A percentile compares a stretch with the other conserved stretches of the same genome.
phyloP scores from a whole-genome alignment of 345 rosid genomes.

The Populus alba region DNA sequence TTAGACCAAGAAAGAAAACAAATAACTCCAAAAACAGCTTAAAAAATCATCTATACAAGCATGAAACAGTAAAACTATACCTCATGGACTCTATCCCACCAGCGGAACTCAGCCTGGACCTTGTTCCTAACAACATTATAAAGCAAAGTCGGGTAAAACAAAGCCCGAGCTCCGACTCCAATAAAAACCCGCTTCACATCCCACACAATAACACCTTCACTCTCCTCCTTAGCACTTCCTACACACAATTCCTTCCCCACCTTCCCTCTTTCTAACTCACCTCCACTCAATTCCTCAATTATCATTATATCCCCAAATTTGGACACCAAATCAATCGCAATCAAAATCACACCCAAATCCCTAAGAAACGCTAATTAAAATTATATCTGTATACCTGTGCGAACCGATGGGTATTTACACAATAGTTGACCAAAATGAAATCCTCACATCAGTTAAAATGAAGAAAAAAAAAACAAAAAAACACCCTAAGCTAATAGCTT shows the following conservation, averaged over 20 bases:
- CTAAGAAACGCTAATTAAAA: background rate
- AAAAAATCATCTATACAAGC: background rate
- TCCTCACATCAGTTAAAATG: background rate
- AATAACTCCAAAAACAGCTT: background rate
- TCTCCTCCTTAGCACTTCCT: background rate
- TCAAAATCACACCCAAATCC: conserved; percentile 1
- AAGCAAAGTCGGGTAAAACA: conserved; percentile 84
- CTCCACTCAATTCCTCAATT: conserved; percentile 71
- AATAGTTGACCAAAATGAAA: background rate
- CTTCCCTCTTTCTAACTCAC: conserved; percentile 30
- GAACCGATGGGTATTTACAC: background rate
- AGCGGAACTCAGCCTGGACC: conserved; percentile 79
- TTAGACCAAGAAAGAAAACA: background rate
- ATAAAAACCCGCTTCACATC: conserved; percentile 66
- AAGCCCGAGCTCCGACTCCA: conserved; percentile 91
- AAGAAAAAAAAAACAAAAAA: background rate
- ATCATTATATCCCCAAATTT: conserved; percentile 53
- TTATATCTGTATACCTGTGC: background rate
- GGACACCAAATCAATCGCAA: conserved; percentile 14
- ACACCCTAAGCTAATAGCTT: background rate
- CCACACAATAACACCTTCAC: conserved; percentile 25
- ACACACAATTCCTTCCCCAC: conserved; percentile 23
- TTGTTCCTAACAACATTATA: conserved; percentile 94
- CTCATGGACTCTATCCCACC: conserved; percentile 96
- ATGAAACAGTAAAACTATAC: conserved; percentile 32